phyloP scores from a whole-genome alignment of 345 rosid genomes.

The Pistacia vera region DNA sequence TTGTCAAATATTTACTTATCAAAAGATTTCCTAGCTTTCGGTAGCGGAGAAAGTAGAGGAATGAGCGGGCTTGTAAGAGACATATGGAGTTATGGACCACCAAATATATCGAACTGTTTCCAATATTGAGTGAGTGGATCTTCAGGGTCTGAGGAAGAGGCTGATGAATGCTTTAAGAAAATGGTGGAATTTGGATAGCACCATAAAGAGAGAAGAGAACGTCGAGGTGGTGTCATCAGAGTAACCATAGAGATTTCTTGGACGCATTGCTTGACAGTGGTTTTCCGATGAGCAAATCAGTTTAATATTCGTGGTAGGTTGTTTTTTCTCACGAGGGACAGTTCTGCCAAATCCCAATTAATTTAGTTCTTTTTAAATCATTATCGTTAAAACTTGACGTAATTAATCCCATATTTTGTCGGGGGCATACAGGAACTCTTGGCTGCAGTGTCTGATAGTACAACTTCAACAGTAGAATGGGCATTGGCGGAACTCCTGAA shows the following conservation, averaged over 20 bases:
- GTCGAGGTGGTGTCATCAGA: not conserved
- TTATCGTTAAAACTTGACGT: not conserved
- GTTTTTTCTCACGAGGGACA: rapidly evolving
- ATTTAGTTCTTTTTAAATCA: too few species aligned
- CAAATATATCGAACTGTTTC: slow-evolving; percentile 23
- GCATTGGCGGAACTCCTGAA: slow-evolving; percentile 29
- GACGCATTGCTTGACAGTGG: slow-evolving; percentile 20
- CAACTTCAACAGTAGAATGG: slow-evolving; percentile 27
- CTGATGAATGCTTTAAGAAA: not conserved
- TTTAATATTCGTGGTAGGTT: slow-evolving; percentile 4
- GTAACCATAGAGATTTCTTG: slow-evolving; percentile 15
- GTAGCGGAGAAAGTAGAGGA: not conserved
- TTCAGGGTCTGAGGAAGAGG: slow-evolving; percentile 17
- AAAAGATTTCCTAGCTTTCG: not conserved
- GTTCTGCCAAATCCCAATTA: too few species aligned
- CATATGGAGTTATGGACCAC: slow-evolving; percentile 11
- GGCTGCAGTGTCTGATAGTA: slow-evolving; percentile 21
- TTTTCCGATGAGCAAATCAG: slow-evolving; percentile 20
- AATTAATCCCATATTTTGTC: too few species aligned
- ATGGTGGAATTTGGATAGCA: not conserved
- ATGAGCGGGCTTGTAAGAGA: slow-evolving; percentile 6
- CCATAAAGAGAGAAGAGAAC: slow-evolving; percentile 19
- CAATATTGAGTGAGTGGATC: slow-evolving; percentile 21
- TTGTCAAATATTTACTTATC: slow-evolving; percentile 10
- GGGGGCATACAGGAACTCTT: slow-evolving; percentile 34